Percentiles rank a stretch among this genome's conserved stretches.
These are phyloP conservation scores for Chaetomium fimeti DNA, from an alignment of 495 filamentous ascomycete genomes.

Conservation along the genomic window DNA sequence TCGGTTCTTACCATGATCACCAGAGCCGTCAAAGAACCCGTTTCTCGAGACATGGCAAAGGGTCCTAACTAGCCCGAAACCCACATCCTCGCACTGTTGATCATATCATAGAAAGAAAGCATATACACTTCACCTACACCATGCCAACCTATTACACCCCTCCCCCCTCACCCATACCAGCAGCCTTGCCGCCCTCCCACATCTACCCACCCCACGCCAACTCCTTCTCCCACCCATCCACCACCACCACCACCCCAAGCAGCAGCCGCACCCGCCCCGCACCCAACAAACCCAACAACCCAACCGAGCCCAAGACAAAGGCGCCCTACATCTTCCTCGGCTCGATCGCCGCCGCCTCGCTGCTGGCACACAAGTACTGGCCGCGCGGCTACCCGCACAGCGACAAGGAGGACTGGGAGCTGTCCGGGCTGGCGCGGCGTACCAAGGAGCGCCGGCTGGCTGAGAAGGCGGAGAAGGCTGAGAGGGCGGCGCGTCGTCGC, in stretches of 20 bases:
- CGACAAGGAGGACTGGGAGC: constrained; percentile 42
- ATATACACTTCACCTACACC: neutral
- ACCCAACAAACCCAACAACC: constrained; percentile 16
- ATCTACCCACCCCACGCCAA: constrained; percentile 12
- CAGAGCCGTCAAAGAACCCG: neutral
- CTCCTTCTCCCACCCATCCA: constrained; percentile 9
- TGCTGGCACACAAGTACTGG: constrained; percentile 43
- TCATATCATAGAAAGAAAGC: neutral
- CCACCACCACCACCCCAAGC: neutral
- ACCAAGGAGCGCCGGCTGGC: constrained; percentile 12
- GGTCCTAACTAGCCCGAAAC: neutral
- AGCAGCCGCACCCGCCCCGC: constrained; percentile 1
- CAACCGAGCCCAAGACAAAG: constrained; percentile 25
- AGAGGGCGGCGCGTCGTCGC: constrained; percentile 10
- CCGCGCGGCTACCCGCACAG: constrained; percentile 43
- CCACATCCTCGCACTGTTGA: neutral
- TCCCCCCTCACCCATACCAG: constrained; percentile 11
- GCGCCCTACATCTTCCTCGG: constrained; percentile 41
- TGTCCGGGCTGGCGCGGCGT: constrained; percentile 17
- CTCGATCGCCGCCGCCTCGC: constrained; percentile 38
- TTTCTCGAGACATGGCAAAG: neutral
- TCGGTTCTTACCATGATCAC: neutral
- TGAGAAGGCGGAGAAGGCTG: constrained; percentile 6
- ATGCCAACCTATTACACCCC: constrained; percentile 25
- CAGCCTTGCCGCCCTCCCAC: neutral